Conservation (phyloP, 371 early-diverging fungal genomes). For the Actinomortierella wolfii region DNA sequence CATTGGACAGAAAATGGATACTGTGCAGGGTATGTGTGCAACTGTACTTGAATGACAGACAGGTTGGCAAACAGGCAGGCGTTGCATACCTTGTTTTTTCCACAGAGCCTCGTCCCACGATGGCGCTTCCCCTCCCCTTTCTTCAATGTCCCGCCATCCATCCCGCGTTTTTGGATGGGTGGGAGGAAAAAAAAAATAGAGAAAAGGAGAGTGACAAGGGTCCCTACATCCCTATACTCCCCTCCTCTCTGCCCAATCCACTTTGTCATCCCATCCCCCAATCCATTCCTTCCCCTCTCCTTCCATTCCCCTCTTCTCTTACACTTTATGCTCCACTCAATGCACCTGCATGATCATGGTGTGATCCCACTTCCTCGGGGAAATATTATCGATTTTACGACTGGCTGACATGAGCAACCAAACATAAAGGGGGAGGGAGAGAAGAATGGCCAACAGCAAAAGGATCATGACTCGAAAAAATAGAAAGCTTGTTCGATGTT, state of each 20-base stretch:
- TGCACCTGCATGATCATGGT: too few species aligned
- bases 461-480: too few species aligned
- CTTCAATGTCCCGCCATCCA: conserved; percentile 1
- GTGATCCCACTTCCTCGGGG: too few species aligned
- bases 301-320: background rate
- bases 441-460: too few species aligned
- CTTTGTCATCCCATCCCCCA: background rate
- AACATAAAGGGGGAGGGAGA: too few species aligned
- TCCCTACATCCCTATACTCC: conserved; percentile 2
- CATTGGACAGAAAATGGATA: too few species aligned
- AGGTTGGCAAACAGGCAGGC: background rate
- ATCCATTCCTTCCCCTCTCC: background rate
- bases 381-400: too few species aligned
- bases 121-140: too few species aligned
- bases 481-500: too few species aligned
- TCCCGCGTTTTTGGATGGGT: conserved; percentile 4
- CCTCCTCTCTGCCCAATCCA: background rate
- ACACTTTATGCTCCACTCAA: background rate
- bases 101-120: too few species aligned
- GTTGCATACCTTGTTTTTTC: background rate
- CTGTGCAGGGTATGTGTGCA: conserved; percentile 1
- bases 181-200: conserved; percentile 8
- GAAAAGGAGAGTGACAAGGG: conserved; percentile 10
- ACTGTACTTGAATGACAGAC: background rate
- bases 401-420: too few species aligned